Percentiles rank a stretch among this genome's conserved stretches.
Evolutionary conservation across 2,329 filamentous ascomycete species (phyloP).

Genomic region (Trichophyton verrucosum): DNA sequence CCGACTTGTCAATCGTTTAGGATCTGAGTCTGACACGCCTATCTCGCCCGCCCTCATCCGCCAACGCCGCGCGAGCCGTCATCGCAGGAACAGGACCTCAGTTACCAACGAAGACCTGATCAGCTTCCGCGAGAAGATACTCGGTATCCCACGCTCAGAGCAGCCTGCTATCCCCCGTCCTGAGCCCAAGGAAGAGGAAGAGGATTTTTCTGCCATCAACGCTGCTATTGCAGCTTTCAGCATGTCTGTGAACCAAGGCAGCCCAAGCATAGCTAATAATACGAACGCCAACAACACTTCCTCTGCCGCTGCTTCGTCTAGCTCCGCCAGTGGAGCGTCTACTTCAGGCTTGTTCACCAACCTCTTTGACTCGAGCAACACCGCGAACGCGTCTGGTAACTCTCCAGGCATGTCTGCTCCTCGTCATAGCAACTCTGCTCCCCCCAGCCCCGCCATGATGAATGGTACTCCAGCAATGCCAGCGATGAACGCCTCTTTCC

Average conservation of each 20-base stretch:
- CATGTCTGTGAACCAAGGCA: conserved; percentile 11
- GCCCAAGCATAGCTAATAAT: neutral
- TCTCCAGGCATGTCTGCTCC: conserved; percentile 14
- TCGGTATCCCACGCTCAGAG: conserved; percentile 7
- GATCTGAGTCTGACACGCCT: neutral
- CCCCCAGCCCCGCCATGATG: conserved; percentile 17
- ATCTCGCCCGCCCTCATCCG: conserved; percentile 4
- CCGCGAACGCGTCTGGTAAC: conserved; percentile 16
- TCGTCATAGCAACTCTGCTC: conserved; percentile 24
- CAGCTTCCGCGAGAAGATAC: conserved; percentile 13
- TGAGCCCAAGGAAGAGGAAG: conserved; percentile 14
- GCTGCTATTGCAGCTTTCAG: conserved; percentile 21
- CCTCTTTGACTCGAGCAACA: conserved; percentile 24
- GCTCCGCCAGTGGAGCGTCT: conserved; percentile 16
- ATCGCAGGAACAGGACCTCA: conserved; percentile 13
- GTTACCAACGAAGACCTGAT: conserved; percentile 13
- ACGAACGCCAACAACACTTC: neutral
- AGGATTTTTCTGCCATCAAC: conserved; percentile 25
- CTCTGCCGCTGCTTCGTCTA: conserved; percentile 3
- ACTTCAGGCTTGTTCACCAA: conserved; percentile 22
- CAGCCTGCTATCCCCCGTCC: neutral
- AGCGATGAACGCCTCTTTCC: conserved; percentile 27
- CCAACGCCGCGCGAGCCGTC: conserved; percentile 9
- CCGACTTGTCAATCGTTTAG: neutral
- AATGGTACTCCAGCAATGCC: conserved; percentile 8